Percentiles rank a stretch among this genome's conserved stretches.
phyloP scores from a whole-genome alignment of 257 asterid species.

The Solanum chmielewskii region DNA sequence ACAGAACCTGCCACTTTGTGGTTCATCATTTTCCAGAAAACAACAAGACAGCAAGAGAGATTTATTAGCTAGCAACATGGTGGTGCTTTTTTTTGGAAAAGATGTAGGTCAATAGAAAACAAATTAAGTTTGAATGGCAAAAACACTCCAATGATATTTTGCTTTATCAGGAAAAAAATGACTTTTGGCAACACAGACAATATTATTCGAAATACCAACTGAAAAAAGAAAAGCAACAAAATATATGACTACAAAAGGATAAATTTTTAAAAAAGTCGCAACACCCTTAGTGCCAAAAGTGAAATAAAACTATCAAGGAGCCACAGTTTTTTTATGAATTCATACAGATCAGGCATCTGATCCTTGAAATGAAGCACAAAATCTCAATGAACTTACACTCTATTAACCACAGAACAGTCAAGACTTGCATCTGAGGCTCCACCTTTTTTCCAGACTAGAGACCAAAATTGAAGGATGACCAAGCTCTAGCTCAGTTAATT shows the following conservation, averaged over 20 bases:
- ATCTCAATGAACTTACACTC: not conserved
- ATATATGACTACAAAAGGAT: too few species aligned
- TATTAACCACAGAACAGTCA: not conserved
- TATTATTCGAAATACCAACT: too few species aligned
- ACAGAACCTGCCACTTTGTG: not conserved
- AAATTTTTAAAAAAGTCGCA: too few species aligned
- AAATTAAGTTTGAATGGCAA: not conserved
- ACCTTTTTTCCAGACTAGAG: not conserved
- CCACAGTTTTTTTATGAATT: not conserved
- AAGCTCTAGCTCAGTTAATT: not conserved
- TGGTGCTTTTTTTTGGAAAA: not conserved
- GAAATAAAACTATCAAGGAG: not conserved
- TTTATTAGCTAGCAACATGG: not conserved
- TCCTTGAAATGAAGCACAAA: slow-evolving; percentile 2
- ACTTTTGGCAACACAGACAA: not conserved
- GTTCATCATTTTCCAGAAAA: not conserved
- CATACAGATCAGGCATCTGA: not conserved
- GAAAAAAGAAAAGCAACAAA: too few species aligned
- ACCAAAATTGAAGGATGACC: not conserved
- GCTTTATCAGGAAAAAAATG: not conserved
- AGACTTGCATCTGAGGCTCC: not conserved
- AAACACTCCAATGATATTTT: not conserved
- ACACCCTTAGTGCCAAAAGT: not conserved
- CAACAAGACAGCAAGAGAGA: not conserved
- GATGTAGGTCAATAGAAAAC: not conserved